These are phyloP conservation scores for Cryptosporidium bovis DNA, from an alignment of 169 alveolate species.

Conservation along the genomic window DNA sequence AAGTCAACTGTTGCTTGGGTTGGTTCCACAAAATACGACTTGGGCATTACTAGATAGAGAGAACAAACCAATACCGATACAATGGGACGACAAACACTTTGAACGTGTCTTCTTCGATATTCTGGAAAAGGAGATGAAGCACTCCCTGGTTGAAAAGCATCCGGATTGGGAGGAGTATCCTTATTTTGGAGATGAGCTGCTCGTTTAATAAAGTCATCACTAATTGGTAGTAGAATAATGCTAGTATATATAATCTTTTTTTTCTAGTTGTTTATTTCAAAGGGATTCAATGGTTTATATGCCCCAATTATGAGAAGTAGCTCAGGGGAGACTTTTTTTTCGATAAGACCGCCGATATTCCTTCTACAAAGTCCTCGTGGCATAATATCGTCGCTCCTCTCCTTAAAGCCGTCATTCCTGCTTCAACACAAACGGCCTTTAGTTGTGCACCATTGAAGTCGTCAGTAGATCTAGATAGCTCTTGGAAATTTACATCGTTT, in stretches of 20 bases:
- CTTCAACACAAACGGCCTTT: slow-evolving; percentile 90
- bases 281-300: background rate
- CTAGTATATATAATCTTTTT: too few species aligned
- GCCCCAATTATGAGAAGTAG: slow-evolving; percentile 89
- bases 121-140: slow-evolving; percentile 76
- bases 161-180: slow-evolving; percentile 80
- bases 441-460: slow-evolving; percentile 98
- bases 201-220: background rate
- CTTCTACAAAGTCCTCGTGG: slow-evolving; percentile 99
- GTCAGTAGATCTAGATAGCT: slow-evolving; percentile 96
- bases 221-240: background rate
- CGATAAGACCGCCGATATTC: slow-evolving; percentile 96
- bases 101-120: slow-evolving; percentile 82
- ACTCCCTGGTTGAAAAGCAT: slow-evolving; percentile 79
- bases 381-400: slow-evolving; percentile 96
- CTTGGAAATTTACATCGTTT: slow-evolving; percentile 94
- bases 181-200: slow-evolving; percentile 63
- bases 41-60: slow-evolving; percentile 84
- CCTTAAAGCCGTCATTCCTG: slow-evolving; percentile 93
- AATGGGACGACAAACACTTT: slow-evolving; percentile 83
- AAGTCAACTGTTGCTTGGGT: slow-evolving; percentile 44
- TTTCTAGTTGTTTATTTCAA: background rate
- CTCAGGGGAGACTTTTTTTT: slow-evolving; percentile 97
- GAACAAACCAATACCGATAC: slow-evolving; percentile 82
- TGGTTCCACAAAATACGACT: slow-evolving; percentile 77